Evolutionary conservation across 1,284 basidiomycete species (phyloP), one percentile per base, ranked within the genome.

Genomic region (Microstroma glucosiphilum): DNA sequence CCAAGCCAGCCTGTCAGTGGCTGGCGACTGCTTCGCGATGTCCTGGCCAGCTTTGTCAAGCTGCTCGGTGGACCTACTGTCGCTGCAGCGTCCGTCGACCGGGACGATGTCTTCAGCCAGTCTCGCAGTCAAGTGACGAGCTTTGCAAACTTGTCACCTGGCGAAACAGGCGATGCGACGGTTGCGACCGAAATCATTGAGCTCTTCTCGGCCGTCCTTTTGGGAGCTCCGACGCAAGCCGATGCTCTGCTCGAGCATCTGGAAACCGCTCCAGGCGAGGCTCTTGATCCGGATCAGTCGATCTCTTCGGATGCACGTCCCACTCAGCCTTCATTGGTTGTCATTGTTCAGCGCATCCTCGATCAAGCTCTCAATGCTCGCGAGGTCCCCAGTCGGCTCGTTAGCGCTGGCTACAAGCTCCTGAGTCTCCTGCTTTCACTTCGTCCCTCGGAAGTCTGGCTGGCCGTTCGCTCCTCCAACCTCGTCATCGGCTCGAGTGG

Each of bases 261-360:
- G 69, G 84, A 82, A 0, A 15, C n/a, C 12, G 11, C 12, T 21
- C 57, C 40, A 11, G 19, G 37, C 13, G n/a, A 57, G 7, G 56
- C 23, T 15, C 9, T 37, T 9, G 30, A 37, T 37, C 30, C 30
- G 30, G 56, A 37, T 23, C 25, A 30, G n/a, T 23, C n/a, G 17
- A 40, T 42, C 7, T 25, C n/a, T 37, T n/a, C 23, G 12, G 19
- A 6, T 37, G 30, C 56, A n/a, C 56, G 23, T 9, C 40, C 40
- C 8, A 41, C n/a, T 2, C 21, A 21, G 15, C 51, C 86, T 0
- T 88, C 88, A 73, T 81, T 92, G 57, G 87, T 91, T 1, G 87
- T 90, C 69, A 82, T 91, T 25, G 87, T 88, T 0, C 89, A 88
- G 51, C 87, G 86, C 82, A 88, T 93, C 56, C 83, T 93, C n/a